A percentile compares a stretch with the other conserved stretches of the same genome.
phyloP scores from a whole-genome alignment of 2,329 filamentous ascomycete genomes.

The Sclerotinia glacialis region DNA sequence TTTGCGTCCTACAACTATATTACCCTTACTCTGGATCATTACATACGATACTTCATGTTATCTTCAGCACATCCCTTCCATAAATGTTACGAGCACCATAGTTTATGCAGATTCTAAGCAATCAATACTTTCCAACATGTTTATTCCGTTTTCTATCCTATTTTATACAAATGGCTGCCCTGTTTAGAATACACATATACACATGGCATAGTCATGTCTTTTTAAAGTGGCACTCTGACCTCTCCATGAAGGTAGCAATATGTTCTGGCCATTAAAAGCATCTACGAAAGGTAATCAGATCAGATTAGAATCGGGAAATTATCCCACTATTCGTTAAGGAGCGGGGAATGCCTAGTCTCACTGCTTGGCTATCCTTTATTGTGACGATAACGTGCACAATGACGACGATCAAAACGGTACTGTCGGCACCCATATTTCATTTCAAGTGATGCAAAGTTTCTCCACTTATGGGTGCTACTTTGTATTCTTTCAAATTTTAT shows the following conservation, averaged over 20 bases:
- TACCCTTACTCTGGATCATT: not conserved
- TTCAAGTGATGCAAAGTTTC: too few species aligned
- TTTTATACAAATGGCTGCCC: not conserved
- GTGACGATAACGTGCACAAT: not conserved
- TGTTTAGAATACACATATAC: not conserved
- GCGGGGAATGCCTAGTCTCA: not conserved
- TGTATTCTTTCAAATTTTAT: too few species aligned
- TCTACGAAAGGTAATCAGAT: not conserved
- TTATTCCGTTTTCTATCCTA: not conserved
- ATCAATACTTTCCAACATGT: not conserved
- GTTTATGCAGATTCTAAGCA: not conserved
- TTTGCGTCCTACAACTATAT: not conserved
- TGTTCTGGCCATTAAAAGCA: not conserved
- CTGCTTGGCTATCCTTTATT: not conserved
- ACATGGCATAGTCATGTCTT: not conserved
- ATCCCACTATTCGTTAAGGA: not conserved
- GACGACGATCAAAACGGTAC: too few species aligned
- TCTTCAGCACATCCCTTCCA: not conserved
- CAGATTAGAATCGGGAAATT: not conserved
- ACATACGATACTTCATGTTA: not conserved
- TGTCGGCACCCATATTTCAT: fast-evolving
- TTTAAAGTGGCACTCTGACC: not conserved
- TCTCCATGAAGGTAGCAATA: not conserved
- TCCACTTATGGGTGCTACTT: too few species aligned
- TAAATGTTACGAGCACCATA: not conserved